Evolutionary conservation across 1,139 yeast genomes (phyloP).

Genomic region (Pichia sp.): DNA sequence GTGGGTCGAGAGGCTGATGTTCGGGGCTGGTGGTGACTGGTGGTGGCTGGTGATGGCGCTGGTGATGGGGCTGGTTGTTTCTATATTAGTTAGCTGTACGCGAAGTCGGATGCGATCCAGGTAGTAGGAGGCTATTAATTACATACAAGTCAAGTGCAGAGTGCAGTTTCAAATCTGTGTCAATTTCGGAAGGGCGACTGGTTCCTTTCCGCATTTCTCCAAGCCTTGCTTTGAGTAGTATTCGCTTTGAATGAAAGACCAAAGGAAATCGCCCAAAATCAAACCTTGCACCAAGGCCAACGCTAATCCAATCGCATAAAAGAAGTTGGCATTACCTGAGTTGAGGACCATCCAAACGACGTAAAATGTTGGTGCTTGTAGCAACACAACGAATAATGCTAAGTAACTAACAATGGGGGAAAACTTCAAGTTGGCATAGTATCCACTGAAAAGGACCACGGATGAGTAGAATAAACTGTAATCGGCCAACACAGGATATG

Average conservation of each 20-base stretch:
- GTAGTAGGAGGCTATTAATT: too few relatives aligned
- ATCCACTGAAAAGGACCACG: conserved; percentile 22
- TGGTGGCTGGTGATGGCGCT: too few relatives aligned
- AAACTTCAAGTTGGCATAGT: conserved; percentile 22
- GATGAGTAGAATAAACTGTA: conserved; percentile 49
- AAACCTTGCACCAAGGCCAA: conserved; percentile 69
- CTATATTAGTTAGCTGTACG: too few relatives aligned
- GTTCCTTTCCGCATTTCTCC: conserved; percentile 18
- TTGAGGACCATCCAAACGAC: conserved; percentile 93
- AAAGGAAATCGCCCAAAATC: conserved; percentile 66
- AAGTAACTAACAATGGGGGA: conserved; percentile 22
- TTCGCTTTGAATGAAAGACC: conserved; percentile 74
- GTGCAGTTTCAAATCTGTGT: conserved; percentile 32
- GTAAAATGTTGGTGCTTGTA: conserved; percentile 82
- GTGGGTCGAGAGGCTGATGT: too few relatives aligned
- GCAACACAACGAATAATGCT: conserved; percentile 26
- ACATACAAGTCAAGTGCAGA: too few relatives aligned
- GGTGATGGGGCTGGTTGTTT: too few relatives aligned
- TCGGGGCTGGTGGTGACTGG: too few relatives aligned
- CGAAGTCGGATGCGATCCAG: too few relatives aligned
- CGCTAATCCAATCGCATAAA: conserved; percentile 85
- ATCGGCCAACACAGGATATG: conserved; percentile 89
- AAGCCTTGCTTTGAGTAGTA: conserved; percentile 37
- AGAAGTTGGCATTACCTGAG: conserved; percentile 87
- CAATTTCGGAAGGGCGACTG: conserved; percentile 29